Base-by-base conservation (phyloP, 2,329 filamentous ascomycete species). In the Clarireedia paspali region DNA sequence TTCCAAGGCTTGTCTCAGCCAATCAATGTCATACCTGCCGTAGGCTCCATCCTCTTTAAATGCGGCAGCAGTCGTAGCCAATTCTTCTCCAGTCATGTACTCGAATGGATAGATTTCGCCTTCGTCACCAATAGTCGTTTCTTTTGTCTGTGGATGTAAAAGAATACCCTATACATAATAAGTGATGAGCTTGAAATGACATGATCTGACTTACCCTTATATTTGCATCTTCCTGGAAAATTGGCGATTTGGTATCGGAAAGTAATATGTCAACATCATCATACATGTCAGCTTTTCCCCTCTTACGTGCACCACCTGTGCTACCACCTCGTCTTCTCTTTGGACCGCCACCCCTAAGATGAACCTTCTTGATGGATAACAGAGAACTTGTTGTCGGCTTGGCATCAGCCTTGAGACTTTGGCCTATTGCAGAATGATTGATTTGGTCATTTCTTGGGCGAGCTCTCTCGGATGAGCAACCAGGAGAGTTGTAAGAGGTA, bases 21-120 rank as follows among this genome's bases (percentile, higher is more conserved):
- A 87, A 50, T 73, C 73, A 9, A 77, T 76, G n/a, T 77, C 75
- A 60, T 83, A 77, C 50, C 74, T 75, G 2, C 83, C 83, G 26
- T 75, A 71, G 23, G 67, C 67, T 1, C 85, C 71, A 60, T 85
- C 80, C 3, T 75, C 66, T 64, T 83, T 76, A 64, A 81, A 85
- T 50, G 75, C 72, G 17, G 77, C 75, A 40, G 83, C 67, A 45
- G 74, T 78, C 20, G 76, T 75, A 23, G 76, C 73, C 68, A 82
- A 80, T 10, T 56, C 47, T 14, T 59, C 52, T 12, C 48, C 24
- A 20, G 30, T 40, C 47, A 56, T 52, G 2, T 42, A n/a, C 12
- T 52, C 54, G 10, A 53, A 47, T 27, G 54, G 40, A 24, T 50
- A 55, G 20, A 45, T 24, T 49, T 38, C 38, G 24, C 26, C 39